Conservation (phyloP, 2,329 filamentous ascomycete species). For the Claviceps digitariae region DNA sequence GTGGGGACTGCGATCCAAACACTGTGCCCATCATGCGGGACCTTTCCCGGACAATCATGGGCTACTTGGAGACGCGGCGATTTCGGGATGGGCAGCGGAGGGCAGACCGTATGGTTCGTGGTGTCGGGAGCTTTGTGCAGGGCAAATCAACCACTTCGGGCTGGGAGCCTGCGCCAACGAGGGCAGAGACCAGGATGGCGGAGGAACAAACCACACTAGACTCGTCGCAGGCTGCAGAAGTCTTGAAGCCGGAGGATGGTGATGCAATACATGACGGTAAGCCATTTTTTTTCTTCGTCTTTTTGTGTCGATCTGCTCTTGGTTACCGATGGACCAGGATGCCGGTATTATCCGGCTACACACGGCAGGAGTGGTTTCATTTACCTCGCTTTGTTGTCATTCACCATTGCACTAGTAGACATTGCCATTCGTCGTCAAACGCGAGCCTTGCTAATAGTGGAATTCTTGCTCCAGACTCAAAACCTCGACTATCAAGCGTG, state of each 20-base stretch:
- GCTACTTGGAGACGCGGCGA: constrained; percentile 21
- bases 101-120: constrained; percentile 24
- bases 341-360: too few relatives aligned
- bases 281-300: background rate
- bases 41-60: constrained; percentile 20
- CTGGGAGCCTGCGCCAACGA: constrained; percentile 8
- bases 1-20: constrained; percentile 11
- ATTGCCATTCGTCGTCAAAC: background rate
- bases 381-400: background rate
- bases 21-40: constrained; percentile 14
- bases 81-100: constrained; percentile 15
- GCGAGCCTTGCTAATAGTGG: background rate
- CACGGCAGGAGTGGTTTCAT: background rate
- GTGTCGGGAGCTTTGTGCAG: constrained; percentile 23
- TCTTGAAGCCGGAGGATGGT: background rate
- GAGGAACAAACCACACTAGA: background rate
- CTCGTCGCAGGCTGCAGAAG: background rate
- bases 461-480: background rate
- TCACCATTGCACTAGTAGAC: too few relatives aligned
- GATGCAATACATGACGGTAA: background rate
- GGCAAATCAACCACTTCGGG: constrained; percentile 16
- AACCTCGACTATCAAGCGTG: background rate
- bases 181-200: background rate
- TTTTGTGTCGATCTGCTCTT: constrained; percentile 1
- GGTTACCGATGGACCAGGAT: background rate